Evolutionary conservation across 345 rosid species (phyloP).

Genomic region (Corchorus capsularis): DNA sequence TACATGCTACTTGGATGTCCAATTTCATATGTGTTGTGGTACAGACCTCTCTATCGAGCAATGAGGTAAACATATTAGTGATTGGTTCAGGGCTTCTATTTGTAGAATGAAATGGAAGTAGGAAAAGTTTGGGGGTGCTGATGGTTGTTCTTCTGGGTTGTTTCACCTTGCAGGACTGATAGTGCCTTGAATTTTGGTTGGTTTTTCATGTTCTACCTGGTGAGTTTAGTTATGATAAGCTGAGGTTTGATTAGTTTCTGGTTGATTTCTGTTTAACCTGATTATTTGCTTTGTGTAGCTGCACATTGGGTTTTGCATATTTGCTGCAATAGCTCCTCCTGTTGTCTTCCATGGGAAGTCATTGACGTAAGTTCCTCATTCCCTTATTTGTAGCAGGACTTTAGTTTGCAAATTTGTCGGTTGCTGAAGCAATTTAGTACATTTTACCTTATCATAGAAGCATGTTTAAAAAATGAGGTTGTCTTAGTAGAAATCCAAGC

Average conservation of each 20-base stretch:
- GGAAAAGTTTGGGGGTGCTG: neutral
- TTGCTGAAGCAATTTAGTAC: neutral
- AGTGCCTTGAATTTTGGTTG: conserved; percentile 93
- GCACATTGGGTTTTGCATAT: conserved; percentile 87
- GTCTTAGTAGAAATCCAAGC: neutral
- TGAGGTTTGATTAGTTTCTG: neutral
- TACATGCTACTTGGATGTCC: conserved; percentile 87
- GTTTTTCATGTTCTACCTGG: conserved; percentile 97
- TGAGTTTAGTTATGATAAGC: conserved; percentile 40
- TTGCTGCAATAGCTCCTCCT: conserved; percentile 99
- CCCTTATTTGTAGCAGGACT: conserved; percentile 13
- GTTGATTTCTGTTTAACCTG: conserved; percentile 13
- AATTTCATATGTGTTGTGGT: conserved; percentile 90
- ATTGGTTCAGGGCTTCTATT: neutral
- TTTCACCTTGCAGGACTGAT: conserved; percentile 77
- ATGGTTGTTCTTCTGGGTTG: conserved; percentile 14
- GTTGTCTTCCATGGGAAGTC: conserved; percentile 93
- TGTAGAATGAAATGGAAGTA: conserved; percentile 6
- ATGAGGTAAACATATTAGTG: conserved; percentile 65
- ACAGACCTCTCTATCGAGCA: conserved; percentile 95
- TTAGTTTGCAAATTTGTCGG: conserved; percentile 4
- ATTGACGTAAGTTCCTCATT: conserved; percentile 73
- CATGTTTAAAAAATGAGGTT: neutral
- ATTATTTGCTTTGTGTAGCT: conserved; percentile 47
- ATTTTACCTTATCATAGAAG: neutral